A percentile compares a stretch with the other conserved stretches of the same genome.
phyloP scores from a whole-genome alignment of 1,284 basidiomycete species.

The Stygiomarasmius scandens region DNA sequence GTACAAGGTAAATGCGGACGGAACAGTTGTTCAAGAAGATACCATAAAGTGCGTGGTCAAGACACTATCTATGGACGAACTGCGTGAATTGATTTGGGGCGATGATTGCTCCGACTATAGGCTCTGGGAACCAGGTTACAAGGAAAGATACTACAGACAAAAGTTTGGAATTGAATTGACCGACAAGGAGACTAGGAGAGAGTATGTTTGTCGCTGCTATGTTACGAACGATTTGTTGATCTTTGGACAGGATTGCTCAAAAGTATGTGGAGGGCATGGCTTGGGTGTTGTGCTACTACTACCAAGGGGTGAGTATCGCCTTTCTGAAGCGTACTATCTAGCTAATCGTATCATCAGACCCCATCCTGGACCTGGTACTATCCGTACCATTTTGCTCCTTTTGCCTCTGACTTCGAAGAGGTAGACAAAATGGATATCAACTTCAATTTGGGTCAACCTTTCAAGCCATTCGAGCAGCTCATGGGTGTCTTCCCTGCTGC shows the following conservation, averaged over 20 bases:
- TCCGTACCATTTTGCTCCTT: constrained; percentile 98
- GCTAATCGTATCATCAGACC: constrained; percentile 49
- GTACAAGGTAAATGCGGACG: constrained; percentile 80
- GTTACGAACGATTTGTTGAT: constrained; percentile 19
- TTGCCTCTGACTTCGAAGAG: constrained; percentile 93
- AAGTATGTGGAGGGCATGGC: constrained; percentile 92
- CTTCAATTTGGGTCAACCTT: constrained; percentile 83
- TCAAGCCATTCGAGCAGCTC: constrained; percentile 96
- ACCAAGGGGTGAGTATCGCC: constrained; percentile 81
- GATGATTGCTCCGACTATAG: constrained; percentile 42
- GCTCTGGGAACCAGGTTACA: constrained; percentile 94
- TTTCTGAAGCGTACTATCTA: constrained; percentile 7
- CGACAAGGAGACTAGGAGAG: constrained; percentile 75
- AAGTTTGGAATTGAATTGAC: constrained; percentile 86
- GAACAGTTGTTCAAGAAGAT: constrained; percentile 91
- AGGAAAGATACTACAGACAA: constrained; percentile 91
- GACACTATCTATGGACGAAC: constrained; percentile 6
- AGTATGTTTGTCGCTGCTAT: constrained; percentile 48
- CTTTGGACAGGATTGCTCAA: constrained; percentile 67
- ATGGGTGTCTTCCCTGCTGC: constrained; percentile 98
- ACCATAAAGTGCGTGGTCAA: constrained; percentile 76
- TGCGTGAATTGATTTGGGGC: constrained; percentile 14
- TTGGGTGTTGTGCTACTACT: constrained; percentile 98
- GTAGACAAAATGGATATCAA: constrained; percentile 79
- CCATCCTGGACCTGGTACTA: constrained; percentile 99